Evolutionary conservation across 371 early-diverging fungal genomes (phyloP).

Genomic region (Parasitella parasitica): DNA sequence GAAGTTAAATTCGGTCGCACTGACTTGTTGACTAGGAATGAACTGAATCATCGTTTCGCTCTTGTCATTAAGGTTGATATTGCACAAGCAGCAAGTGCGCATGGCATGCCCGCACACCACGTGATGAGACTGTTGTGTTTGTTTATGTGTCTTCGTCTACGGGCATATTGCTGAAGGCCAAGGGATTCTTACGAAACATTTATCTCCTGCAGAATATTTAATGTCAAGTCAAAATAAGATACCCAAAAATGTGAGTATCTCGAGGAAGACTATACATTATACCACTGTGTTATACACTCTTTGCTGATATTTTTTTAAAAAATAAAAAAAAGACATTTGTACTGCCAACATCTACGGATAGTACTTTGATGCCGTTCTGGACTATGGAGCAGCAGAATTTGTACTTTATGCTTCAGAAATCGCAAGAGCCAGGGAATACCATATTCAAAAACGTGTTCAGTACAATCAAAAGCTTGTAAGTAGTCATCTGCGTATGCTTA

Average conservation of each 20-base stretch:
- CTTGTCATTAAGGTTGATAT: too few species aligned
- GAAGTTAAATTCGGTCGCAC: not conserved
- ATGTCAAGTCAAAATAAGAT: conserved; percentile 10
- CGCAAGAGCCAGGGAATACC: conserved; percentile 52
- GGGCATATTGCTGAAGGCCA: not conserved
- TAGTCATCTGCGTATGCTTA: not conserved
- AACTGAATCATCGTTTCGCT: not conserved
- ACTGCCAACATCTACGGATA: conserved; percentile 41
- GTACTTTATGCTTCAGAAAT: conserved; percentile 71
- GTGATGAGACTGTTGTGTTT: not conserved
- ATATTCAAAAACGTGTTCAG: conserved; percentile 65
- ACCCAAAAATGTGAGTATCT: conserved; percentile 17
- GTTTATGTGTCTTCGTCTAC: not conserved
- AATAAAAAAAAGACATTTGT: conserved; percentile 33
- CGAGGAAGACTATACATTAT: not conserved
- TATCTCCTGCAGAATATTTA: not conserved
- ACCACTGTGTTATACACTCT: too few species aligned
- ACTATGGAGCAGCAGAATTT: conserved; percentile 58
- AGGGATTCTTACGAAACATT: not conserved
- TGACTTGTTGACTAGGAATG: not conserved
- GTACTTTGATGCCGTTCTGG: conserved; percentile 53
- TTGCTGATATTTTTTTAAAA: not conserved
- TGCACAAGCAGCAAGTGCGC: too few species aligned
- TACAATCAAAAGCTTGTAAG: conserved; percentile 77
- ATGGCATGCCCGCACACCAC: not conserved